Base-by-base conservation (phyloP, 148 eudicot species). In the Diospyros lotus region DNA sequence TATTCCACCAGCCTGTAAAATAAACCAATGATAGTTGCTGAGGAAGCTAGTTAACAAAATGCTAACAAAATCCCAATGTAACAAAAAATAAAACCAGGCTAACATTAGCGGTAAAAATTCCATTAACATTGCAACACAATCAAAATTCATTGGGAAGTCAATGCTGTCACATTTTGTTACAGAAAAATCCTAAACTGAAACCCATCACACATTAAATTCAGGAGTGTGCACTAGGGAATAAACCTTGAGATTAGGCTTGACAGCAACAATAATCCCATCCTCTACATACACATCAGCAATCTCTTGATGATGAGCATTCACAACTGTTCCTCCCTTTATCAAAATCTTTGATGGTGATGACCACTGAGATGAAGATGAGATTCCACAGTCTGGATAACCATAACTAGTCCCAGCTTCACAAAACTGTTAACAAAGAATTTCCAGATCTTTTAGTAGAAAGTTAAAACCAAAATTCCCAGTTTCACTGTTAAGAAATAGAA, bases 271-370 rank as follows among this genome's bases (percentile, higher is more conserved):
- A 18, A 89, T 42, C 38, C 99, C 99, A 87, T 92, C 88, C 66
- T 92, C 89, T 15, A 95, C 84, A 85, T 88, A 95, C 40, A 95
- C 99, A 88, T 95, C 99, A 77, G 99, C 89, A 80, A 86, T 70
- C 76, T 92, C 83, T 60, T 87, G 86, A 84, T 85, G 93, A 48
- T 92, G 94, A 70, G 97, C 91, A 87, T 95, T 95, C 77, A 95
- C 97, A 63, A 95, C 91, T 9, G 86, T 92, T 52, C 99, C 99
- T 43, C 97, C 97, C 78, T 90, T 91, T 14, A 95, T 90, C 85
- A 92, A 73, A 67, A 95, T 95, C 89, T 89, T 95, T 18, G 92
- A 83, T 13, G 84, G 65, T 66, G 80, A 75, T 53, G 82, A 81
- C n/a, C 83, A 75, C 53, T 82, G 80, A 28, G 84, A 76, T 64